A percentile compares a stretch with the other conserved stretches of the same genome.
phyloP scores from a whole-genome alignment of 495 filamentous ascomycete species.

The Lasiosphaeria miniovina region DNA sequence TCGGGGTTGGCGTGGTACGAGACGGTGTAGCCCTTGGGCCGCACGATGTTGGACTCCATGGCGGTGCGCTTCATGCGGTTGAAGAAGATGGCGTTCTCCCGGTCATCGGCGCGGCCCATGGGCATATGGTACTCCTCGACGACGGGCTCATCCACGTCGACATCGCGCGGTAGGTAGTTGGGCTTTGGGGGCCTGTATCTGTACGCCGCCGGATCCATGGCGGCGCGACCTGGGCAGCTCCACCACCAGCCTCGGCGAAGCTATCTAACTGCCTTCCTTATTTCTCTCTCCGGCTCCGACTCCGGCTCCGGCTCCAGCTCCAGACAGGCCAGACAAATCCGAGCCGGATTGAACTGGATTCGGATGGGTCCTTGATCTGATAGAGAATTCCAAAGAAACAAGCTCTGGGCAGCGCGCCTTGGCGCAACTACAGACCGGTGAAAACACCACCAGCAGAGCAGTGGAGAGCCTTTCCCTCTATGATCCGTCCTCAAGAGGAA shows the following conservation, averaged over 20 bases:
- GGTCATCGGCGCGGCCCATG: slow-evolving; percentile 50
- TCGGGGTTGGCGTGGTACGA: slow-evolving; percentile 95
- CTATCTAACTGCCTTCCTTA: not conserved
- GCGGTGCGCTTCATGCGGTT: slow-evolving; percentile 64
- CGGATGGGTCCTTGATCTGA: too few relatives aligned
- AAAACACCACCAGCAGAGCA: too few relatives aligned
- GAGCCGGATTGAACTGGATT: too few relatives aligned
- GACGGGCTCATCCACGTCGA: slow-evolving; percentile 47
- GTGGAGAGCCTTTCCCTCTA: too few relatives aligned
- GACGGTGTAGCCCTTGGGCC: slow-evolving; percentile 81
- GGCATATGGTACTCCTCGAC: slow-evolving; percentile 68
- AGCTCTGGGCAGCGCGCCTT: too few relatives aligned
- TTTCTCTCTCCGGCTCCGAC: not conserved
- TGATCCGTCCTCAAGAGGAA: too few relatives aligned
- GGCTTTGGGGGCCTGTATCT: slow-evolving; percentile 43
- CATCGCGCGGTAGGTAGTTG: slow-evolving; percentile 48
- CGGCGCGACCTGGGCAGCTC: not conserved
- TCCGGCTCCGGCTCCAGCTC: too few relatives aligned
- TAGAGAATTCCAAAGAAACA: too few relatives aligned
- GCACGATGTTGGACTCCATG: slow-evolving; percentile 68
- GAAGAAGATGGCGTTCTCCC: slow-evolving; percentile 59
- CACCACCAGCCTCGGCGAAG: not conserved
- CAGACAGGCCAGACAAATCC: too few relatives aligned
- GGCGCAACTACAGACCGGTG: too few relatives aligned
- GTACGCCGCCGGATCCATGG: slow-evolving; percentile 32